Evolutionary conservation across 192 early-diverging fungal genomes (phyloP).

Genomic region (Mortierella alpina): DNA sequence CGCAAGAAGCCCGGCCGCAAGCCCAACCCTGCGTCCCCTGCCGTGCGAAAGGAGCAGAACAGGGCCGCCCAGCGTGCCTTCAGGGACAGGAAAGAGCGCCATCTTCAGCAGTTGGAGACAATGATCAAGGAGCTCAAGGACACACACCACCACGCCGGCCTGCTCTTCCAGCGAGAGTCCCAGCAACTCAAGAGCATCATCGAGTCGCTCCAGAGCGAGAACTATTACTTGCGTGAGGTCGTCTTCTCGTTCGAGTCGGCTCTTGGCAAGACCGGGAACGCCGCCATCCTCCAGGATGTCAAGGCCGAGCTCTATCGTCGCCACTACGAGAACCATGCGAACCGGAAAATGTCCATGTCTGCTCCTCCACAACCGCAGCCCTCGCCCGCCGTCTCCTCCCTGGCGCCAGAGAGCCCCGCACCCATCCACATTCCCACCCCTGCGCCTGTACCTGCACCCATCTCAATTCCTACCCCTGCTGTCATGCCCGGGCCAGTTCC

Average conservation of each 20-base stretch:
- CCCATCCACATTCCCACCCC: background rate
- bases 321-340: slow-evolving; percentile 46
- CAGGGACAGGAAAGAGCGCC: slow-evolving; percentile 85
- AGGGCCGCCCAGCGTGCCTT: slow-evolving; percentile 90
- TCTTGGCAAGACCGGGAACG: slow-evolving; percentile 47
- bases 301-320: slow-evolving; percentile 54
- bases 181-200: slow-evolving; percentile 44
- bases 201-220: slow-evolving; percentile 57
- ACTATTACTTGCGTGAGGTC: slow-evolving; percentile 58
- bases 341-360: slow-evolving; percentile 32
- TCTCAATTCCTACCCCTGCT: background rate
- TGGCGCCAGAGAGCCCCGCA: slow-evolving; percentile 9
- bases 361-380: slow-evolving; percentile 17
- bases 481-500: slow-evolving; percentile 33
- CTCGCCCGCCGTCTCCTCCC: slow-evolving; percentile 7
- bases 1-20: slow-evolving; percentile 68
- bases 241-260: slow-evolving; percentile 58
- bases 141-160: slow-evolving; percentile 57
- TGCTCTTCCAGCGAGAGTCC: slow-evolving; percentile 51
- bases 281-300: slow-evolving; percentile 42
- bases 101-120: slow-evolving; percentile 79
- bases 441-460: slow-evolving; percentile 3
- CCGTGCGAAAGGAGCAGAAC: slow-evolving; percentile 80
- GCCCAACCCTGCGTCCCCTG: slow-evolving; percentile 68
- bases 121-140: slow-evolving; percentile 76